Evolutionary conservation across 768 basidiomycete genomes (phyloP), one percentile per base, ranked within the genome.

Genomic region (Tubosaeta sp.): DNA sequence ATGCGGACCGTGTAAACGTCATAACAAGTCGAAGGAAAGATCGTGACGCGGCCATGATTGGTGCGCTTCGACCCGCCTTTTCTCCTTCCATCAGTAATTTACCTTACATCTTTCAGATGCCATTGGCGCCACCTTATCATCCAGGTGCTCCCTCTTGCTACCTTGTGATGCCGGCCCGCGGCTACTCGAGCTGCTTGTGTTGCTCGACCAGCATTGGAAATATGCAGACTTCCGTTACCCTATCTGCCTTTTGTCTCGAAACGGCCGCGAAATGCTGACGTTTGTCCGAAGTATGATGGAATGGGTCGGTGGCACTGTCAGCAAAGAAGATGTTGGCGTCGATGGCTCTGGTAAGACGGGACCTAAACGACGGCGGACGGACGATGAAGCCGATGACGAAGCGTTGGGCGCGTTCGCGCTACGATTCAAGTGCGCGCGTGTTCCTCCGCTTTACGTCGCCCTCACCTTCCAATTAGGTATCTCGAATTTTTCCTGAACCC

Each of bases 271-370:
- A 70, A 95, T 97, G 87, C 71, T 97, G 33, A 87, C 89, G 1
- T 92, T 94, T 63, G 91, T 97, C 26, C 75, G 94, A 53, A 95
- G 91, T 75, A 88, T 98, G 89, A 95, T 97, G 82, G 97, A 98
- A 66, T 98, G 95, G 93, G 83, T 99, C 56, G 97, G 97, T 10
- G 95, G 97, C 1, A 93, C 91, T 13, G 85, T 97, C 48, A 91
- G 86, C 60, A 92, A 92, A 63, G 91, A 94, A 61, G 93, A 95
- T 55, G 88, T 91, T 1, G 87, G 91, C 3, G 91, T 89, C 65
- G 87, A 89, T 29, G 83, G 80, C 7, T 76, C 76, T 26, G 75
- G 79, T 31, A 76, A 77, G 43, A 76, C 76, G 17, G 76, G 79
- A 35, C 76, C 79, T 38, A 73, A 75, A 48, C 73, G 74, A 52